Conservation (phyloP, 192 early-diverging fungal genomes). For the Coemansia sp. region DNA sequence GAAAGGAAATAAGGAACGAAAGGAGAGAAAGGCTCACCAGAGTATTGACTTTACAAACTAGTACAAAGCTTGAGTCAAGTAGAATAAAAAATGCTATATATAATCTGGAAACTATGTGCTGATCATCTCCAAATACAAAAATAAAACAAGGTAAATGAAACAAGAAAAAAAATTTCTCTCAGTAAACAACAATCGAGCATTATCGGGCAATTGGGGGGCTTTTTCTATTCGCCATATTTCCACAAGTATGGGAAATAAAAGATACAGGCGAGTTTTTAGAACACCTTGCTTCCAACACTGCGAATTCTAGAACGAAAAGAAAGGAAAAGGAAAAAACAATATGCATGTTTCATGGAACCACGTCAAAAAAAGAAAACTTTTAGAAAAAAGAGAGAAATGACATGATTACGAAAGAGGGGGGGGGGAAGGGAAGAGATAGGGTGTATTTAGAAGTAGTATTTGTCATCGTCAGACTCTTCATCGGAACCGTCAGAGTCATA, state of each 20-base stretch:
- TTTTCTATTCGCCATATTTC: too few relatives aligned
- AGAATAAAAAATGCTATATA: too few relatives aligned
- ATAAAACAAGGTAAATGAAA: too few relatives aligned
- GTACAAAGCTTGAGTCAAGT: too few relatives aligned
- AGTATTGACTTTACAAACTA: too few relatives aligned
- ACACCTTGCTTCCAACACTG: not conserved
- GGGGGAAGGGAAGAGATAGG: not conserved
- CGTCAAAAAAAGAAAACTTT: not conserved
- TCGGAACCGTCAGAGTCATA: slow-evolving; percentile 35
- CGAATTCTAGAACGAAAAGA: not conserved
- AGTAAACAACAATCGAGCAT: too few relatives aligned
- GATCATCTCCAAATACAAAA: too few relatives aligned
- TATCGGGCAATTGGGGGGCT: too few relatives aligned
- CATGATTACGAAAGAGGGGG: not conserved
- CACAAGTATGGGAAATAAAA: not conserved
- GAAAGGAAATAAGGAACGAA: slow-evolving; percentile 2
- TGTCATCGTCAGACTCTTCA: slow-evolving; percentile 9
- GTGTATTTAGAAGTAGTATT: slow-evolving; percentile 22
- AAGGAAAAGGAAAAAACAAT: not conserved
- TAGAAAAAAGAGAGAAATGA: too few relatives aligned
- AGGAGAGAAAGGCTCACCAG: not conserved
- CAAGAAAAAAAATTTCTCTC: too few relatives aligned
- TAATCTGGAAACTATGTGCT: too few relatives aligned
- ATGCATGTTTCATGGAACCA: not conserved
- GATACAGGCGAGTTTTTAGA: not conserved